phyloP scores from a whole-genome alignment of 192 early-diverging fungal genomes.

The Phlyctochytrium arcticum region DNA sequence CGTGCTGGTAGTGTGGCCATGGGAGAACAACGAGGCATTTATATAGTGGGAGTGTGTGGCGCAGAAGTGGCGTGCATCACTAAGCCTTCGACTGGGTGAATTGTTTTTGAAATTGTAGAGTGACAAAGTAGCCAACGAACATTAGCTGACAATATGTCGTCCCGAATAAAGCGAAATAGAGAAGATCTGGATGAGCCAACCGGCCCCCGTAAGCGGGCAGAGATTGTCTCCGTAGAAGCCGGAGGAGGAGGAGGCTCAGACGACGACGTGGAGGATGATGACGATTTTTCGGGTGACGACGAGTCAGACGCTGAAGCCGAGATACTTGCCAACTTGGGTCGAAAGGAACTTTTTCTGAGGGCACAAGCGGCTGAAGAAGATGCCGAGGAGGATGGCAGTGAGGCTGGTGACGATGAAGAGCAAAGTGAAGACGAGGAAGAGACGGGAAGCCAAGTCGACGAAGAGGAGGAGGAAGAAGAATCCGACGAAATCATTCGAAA shows the following conservation, averaged over 20 bases:
- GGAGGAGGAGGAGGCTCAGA: slow-evolving; percentile 13
- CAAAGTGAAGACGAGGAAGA: slow-evolving; percentile 12
- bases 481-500: neutral
- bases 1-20: too few species aligned
- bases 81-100: too few species aligned
- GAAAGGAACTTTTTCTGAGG: slow-evolving; percentile 27
- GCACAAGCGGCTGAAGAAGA: neutral
- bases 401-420: slow-evolving; percentile 17
- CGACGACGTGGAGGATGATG: slow-evolving; percentile 7
- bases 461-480: slow-evolving; percentile 24
- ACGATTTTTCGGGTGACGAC: slow-evolving; percentile 15
- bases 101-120: too few species aligned
- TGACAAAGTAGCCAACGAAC: too few species aligned
- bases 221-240: slow-evolving; percentile 22
- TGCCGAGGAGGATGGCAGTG: slow-evolving; percentile 13
- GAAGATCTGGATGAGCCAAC: neutral
- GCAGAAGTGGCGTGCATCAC: too few species aligned
- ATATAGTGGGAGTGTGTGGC: too few species aligned
- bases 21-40: too few species aligned
- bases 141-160: neutral
- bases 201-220: slow-evolving; percentile 6
- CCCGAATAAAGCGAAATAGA: neutral
- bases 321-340: slow-evolving; percentile 11
- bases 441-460: slow-evolving; percentile 7
- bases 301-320: neutral